Evolutionary conservation across 1,284 basidiomycete genomes (phyloP).

Genomic region (Moesziomyces antarcticus): DNA sequence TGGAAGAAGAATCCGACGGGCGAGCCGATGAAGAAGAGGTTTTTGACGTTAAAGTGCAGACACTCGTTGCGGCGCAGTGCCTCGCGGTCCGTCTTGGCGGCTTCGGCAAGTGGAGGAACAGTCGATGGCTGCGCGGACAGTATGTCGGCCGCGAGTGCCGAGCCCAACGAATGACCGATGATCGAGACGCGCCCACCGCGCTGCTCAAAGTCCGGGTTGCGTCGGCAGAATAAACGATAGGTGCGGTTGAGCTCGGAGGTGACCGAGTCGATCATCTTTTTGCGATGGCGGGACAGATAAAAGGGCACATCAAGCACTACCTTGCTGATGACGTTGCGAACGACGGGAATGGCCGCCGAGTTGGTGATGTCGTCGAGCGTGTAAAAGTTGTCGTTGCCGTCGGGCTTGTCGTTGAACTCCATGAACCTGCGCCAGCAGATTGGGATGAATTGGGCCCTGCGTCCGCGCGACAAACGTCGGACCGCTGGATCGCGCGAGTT

Average conservation of each 20-base stretch:
- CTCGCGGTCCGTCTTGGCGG: constrained; percentile 16
- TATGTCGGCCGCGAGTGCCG: constrained; percentile 72
- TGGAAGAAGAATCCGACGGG: constrained; percentile 73
- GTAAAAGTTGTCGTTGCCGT: constrained; percentile 69
- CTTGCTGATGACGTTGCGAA: constrained; percentile 59
- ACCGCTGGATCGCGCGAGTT: constrained; percentile 47
- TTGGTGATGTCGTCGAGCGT: constrained; percentile 68
- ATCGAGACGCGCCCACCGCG: constrained; percentile 70
- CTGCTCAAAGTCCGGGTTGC: constrained; percentile 70
- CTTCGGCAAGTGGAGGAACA: constrained; percentile 58
- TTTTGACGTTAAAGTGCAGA: constrained; percentile 69
- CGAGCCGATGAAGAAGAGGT: constrained; percentile 73
- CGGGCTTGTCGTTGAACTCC: constrained; percentile 51
- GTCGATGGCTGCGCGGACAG: constrained; percentile 72
- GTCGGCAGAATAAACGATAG: constrained; percentile 73
- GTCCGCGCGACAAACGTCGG: constrained; percentile 42
- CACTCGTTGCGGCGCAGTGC: constrained; percentile 27
- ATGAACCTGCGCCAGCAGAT: constrained; percentile 73
- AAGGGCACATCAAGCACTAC: constrained; percentile 71
- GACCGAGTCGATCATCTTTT: constrained; percentile 70
- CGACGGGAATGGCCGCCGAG: constrained; percentile 49
- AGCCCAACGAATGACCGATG: constrained; percentile 71
- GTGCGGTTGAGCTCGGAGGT: constrained; percentile 64
- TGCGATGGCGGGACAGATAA: constrained; percentile 69
- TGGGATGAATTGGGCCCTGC: constrained; percentile 72